phyloP scores from a whole-genome alignment of 805 yeast species.

The Pichia californica region DNA sequence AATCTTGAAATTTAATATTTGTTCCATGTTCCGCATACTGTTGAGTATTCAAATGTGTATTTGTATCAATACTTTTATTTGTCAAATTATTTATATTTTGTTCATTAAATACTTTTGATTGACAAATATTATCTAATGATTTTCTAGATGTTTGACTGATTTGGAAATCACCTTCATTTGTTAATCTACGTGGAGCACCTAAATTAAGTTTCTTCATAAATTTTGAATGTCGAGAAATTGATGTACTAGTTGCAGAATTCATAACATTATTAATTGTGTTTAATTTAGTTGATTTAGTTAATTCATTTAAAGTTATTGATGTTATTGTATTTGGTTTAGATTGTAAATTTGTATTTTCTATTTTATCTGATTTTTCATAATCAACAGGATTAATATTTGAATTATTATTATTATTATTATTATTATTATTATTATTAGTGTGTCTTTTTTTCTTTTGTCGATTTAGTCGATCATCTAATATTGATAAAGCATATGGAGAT shows the following conservation, averaged over 20 bases:
- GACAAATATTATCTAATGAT: neutral
- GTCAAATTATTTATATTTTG: no score
- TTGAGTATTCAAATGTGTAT: no score
- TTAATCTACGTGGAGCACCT: slow-evolving; percentile 48
- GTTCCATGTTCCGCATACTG: neutral
- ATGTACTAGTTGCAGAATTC: neutral
- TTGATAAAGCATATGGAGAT: slow-evolving; percentile 46
- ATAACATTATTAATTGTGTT: slow-evolving; percentile 8
- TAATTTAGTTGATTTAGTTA: slow-evolving; percentile 1
- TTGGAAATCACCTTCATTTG: slow-evolving; percentile 16
- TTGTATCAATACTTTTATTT: no score
- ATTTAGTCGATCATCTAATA: slow-evolving; percentile 33
- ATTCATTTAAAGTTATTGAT: slow-evolving; percentile 9
- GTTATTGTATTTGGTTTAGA: slow-evolving; percentile 6
- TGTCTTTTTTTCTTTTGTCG: slow-evolving; percentile 14
- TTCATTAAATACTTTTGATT: neutral
- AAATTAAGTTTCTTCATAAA: slow-evolving; percentile 30
- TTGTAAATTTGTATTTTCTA: no score
- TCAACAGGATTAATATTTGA: neutral
- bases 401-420: neutral
- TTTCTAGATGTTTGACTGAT: neutral
- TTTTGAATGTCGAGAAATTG: slow-evolving; percentile 13
- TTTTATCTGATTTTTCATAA: no score
- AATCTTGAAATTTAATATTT: neutral
- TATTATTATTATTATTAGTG: neutral